Percentiles rank a stretch among this genome's conserved stretches.
These are phyloP conservation scores for Xylaria telfairii DNA, from an alignment of 495 filamentous ascomycete genomes.

Conservation along the genomic window DNA sequence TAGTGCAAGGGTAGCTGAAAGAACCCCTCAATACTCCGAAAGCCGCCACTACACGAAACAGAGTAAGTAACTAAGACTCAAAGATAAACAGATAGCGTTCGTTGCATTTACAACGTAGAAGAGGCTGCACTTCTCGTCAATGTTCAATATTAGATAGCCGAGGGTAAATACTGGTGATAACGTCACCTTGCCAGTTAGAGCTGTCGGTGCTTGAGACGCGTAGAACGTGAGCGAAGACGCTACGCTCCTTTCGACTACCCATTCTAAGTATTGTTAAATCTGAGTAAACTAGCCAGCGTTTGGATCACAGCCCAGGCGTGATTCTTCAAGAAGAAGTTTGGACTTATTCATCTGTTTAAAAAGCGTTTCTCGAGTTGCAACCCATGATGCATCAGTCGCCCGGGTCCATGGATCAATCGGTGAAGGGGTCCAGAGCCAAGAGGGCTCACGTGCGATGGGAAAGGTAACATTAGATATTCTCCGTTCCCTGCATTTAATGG, in stretches of 20 bases:
- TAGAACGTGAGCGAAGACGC: background rate
- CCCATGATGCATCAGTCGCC: constrained; percentile 2
- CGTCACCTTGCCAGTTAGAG: background rate
- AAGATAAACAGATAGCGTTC: background rate
- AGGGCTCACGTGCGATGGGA: constrained; percentile 1
- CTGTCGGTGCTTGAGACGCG: background rate
- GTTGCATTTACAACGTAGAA: background rate
- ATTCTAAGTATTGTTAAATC: background rate
- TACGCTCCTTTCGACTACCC: background rate
- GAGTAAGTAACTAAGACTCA: background rate
- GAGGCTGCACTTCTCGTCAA: background rate
- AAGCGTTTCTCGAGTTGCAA: background rate
- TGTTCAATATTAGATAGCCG: background rate
- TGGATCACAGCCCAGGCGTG: background rate
- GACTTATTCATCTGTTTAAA: background rate
- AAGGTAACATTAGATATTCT: constrained; percentile 5
- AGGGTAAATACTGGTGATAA: background rate
- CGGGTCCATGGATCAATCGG: background rate
- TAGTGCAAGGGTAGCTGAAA: background rate
- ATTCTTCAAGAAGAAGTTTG: background rate
- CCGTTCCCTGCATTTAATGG: constrained; percentile 1
- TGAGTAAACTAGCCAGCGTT: background rate
- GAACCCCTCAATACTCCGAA: background rate
- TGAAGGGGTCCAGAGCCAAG: constrained; percentile 4
- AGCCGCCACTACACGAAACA: background rate